Conservation (phyloP, 2,329 filamentous ascomycete species). For the Penicillium palitans region DNA sequence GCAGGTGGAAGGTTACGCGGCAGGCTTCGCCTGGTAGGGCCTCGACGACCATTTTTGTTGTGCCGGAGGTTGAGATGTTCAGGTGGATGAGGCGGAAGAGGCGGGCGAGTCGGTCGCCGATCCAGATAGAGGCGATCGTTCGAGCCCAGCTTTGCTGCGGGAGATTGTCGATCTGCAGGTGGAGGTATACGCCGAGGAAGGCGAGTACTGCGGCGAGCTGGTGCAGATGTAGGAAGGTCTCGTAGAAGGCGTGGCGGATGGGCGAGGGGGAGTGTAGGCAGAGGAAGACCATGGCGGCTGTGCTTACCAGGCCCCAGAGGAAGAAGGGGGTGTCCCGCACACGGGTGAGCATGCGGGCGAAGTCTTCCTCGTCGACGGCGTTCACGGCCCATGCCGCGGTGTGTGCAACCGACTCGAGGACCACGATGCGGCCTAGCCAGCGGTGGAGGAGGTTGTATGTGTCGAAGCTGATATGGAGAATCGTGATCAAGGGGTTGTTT, state of each 20-base stretch:
- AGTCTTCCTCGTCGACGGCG: conserved; percentile 45
- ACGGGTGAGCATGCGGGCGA: conserved; percentile 36
- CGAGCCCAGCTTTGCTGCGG: conserved; percentile 44
- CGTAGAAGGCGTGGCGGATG: conserved; percentile 91
- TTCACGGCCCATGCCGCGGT: conserved; percentile 77
- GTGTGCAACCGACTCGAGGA: conserved; percentile 70
- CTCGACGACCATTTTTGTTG: conserved; percentile 56
- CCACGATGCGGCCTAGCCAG: conserved; percentile 76
- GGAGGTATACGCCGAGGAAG: conserved; percentile 47
- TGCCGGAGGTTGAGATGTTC: conserved; percentile 53
- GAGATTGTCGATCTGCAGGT: conserved; percentile 44
- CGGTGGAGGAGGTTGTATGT: conserved; percentile 90
- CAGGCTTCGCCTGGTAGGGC: conserved; percentile 62
- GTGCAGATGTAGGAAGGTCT: conserved; percentile 69
- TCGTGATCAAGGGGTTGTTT: conserved; percentile 84
- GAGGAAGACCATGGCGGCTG: conserved; percentile 43
- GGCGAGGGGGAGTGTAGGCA: conserved; percentile 57
- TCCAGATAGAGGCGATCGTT: conserved; percentile 42
- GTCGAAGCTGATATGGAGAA: conserved; percentile 88
- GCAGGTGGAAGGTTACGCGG: conserved; percentile 61
- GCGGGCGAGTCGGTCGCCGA: conserved; percentile 48
- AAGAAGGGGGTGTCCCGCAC: conserved; percentile 45
- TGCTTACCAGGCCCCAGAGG: conserved; percentile 48
- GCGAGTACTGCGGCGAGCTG: conserved; percentile 47
- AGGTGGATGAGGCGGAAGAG: conserved; percentile 53